These are phyloP conservation scores for Thecaphora frezii DNA, from an alignment of 1,284 basidiomycete species.

Conservation along the genomic window DNA sequence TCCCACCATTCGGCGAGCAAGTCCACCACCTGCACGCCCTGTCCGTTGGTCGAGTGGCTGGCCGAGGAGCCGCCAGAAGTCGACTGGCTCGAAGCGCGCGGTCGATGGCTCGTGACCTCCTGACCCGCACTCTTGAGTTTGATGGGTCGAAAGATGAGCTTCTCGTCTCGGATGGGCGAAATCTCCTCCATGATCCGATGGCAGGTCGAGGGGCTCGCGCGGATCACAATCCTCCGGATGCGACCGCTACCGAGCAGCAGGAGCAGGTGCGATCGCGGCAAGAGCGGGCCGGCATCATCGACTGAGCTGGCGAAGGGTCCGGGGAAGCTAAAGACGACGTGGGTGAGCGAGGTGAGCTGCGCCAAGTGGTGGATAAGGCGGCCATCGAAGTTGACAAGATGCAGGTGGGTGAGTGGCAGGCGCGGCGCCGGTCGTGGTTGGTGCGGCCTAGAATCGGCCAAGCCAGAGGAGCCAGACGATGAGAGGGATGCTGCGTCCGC, in stretches of 20 bases:
- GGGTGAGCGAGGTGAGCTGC: conserved; percentile 21
- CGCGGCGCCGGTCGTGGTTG: neutral
- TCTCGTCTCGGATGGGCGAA: conserved; percentile 20
- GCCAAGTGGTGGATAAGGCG: conserved; percentile 30
- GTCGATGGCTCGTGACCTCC: too few relatives aligned
- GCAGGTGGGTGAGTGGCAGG: conserved; percentile 25
- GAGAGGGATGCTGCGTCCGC: too few relatives aligned
- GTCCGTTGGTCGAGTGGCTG: conserved; percentile 1
- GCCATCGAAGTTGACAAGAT: conserved; percentile 28
- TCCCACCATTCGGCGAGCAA: conserved; percentile 17
- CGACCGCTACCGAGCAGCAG: conserved; percentile 26
- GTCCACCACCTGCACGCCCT: conserved; percentile 8
- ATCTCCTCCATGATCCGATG: conserved; percentile 29
- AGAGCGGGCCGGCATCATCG: neutral
- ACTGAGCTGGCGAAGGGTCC: conserved; percentile 16
- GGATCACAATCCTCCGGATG: conserved; percentile 17
- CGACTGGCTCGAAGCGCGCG: neutral
- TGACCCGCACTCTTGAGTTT: neutral
- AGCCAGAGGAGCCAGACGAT: neutral
- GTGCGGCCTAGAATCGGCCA: neutral
- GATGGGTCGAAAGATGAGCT: conserved; percentile 31
- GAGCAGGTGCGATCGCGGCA: conserved; percentile 22
- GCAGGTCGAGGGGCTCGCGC: conserved; percentile 18
- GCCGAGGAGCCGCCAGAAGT: conserved; percentile 1
- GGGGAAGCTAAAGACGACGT: conserved; percentile 30